Base-by-base conservation (phyloP, 805 yeast species). In the Cephaloascus fragrans region DNA sequence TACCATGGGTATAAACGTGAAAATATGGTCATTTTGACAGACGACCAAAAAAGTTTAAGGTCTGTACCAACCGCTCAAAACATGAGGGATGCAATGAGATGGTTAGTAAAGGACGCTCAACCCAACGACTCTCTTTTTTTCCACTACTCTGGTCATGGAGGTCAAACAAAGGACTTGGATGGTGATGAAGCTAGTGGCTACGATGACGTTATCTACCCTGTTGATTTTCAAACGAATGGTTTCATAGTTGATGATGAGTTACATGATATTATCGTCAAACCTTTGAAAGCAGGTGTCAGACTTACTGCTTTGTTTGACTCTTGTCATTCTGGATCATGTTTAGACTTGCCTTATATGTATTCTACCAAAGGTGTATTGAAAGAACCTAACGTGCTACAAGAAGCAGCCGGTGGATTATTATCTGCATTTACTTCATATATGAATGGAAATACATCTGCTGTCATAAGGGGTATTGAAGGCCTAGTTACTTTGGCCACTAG, bases 121-220 rank as follows among this genome's bases (percentile, higher is more conserved):
- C 80, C 93, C 14, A 83, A 85, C 48, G 95, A 85, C 59, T 74
- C 87, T 6, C 57, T 85, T 37, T 79, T 86, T 48, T 76, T 86
- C 69, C 95, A 86, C 55, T 85, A 80, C 53, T 82, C 93, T 0
- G 93, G 95, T 5, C 95, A 86, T 53, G 95, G 95, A 20, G 87
- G 93, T 2, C 83, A 78, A 51, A 74, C 77, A 3, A 59, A 64
- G 35, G 95, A 85, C 55, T 52, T 61, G 26, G 75, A 78, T 49
- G 87, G 87, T 18, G 93, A 83, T 51, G 90, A 83, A 50, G 84
- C 71, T 16, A 83, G 77, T 48, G 87, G 87, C 0, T 69, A 63
- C 50, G 89, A 82, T 56, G 85, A 80, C 51, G 77, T 76, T 4
- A 77, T 83, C 41, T 81, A 80, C 45, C 89, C 90, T 0, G 69